Percentiles rank a stretch among this genome's conserved stretches.
Evolutionary conservation across 495 filamentous ascomycete genomes (phyloP).

Genomic region (Podospora pseudopauciseta): DNA sequence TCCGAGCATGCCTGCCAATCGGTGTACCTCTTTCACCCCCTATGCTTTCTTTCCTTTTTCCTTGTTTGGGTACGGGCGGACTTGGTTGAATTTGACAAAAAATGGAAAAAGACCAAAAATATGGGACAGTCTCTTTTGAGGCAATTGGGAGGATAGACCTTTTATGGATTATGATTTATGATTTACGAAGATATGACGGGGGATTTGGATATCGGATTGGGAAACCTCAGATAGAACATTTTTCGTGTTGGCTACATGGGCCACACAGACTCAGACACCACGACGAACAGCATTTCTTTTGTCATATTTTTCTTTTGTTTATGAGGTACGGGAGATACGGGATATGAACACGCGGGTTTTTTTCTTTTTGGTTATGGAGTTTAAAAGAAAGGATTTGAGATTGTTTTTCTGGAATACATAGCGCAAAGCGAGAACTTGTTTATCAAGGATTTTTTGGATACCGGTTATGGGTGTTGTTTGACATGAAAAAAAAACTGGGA

Average conservation of each 20-base stretch:
- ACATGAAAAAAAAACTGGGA: not conserved
- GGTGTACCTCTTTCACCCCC: not conserved
- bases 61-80: not conserved
- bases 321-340: constrained; percentile 6
- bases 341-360: not conserved
- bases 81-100: constrained; percentile 2
- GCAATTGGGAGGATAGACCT: constrained; percentile 22
- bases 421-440: not conserved
- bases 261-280: not conserved
- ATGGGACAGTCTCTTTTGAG: constrained; percentile 10
- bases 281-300: not conserved
- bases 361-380: not conserved
- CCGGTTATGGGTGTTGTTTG: not conserved
- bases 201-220: not conserved
- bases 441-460: not conserved
- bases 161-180: constrained; percentile 20
- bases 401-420: not conserved
- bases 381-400: not conserved
- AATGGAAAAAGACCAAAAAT: not conserved
- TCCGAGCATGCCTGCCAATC: not conserved
- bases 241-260: not conserved
- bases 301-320: not conserved
- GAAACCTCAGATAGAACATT: constrained; percentile 2
- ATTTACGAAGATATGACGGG: constrained; percentile 1
- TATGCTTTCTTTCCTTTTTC: constrained; percentile 3